Evolutionary conservation across 768 basidiomycete genomes (phyloP), one percentile per base, ranked within the genome.

Genomic region (Agaricus blazei): DNA sequence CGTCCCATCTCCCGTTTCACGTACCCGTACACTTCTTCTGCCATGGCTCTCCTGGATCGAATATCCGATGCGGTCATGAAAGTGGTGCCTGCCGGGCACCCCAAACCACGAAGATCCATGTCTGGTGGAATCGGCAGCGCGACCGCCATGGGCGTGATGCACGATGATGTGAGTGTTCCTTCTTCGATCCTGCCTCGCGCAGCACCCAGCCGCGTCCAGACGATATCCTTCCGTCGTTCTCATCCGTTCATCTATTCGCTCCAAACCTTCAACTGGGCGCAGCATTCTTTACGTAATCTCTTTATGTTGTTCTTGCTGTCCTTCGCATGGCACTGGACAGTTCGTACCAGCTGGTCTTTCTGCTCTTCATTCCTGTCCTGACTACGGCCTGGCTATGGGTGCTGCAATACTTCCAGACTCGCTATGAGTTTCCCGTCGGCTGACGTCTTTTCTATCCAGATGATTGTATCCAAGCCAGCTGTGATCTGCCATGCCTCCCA

Each of bases 381-480:
- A 87, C 78, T 78, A 70, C 81, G 45, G 57, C 84, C 62, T 87
- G 84, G 84, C 78, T 87, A 62, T 85, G 84, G 85, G 87, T 89
- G 63, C 34, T 27, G 19, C 52, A 60, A 29, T 61, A 56, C 64
- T 51, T 9, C 14, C 27, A 52, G 29, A 47, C 47, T 58, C 46
- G 41, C 48, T 48, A 53, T 62, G 31, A 59, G 19, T 58, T 52
- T 26, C 52, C 59, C 46, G 54, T 49, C 36, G 5, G 47, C 48
- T 43, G 52, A 45, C 44, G 34, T 42, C 48, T 48, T 31, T 58
- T 56, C 56, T 57, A 47, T 60, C 23, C 24, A 93, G 91, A 90
- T 92, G 88, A 92, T 93, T 62, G 83, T 93, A 45, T 86, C 89
- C 24, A 92, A 91, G 73, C 85, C 88, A 6, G 77, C 84, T 58